Evolutionary conservation across 1,284 basidiomycete species (phyloP), one percentile per base, ranked within the genome.

Genomic region (Serendipita sp.): DNA sequence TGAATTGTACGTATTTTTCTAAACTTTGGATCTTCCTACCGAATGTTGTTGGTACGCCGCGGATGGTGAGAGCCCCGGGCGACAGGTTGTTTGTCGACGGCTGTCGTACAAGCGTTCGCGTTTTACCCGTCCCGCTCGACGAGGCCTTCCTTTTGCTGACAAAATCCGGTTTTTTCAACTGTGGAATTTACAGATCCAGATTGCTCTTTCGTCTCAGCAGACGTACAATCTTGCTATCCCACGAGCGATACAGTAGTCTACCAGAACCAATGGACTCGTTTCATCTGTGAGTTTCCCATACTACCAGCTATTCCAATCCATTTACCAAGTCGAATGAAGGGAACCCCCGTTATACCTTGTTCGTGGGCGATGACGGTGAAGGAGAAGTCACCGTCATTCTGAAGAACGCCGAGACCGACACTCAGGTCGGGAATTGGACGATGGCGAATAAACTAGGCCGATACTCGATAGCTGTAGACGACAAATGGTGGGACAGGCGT

Each of bases 181-280:
- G 26, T 58, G 53, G 32, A 22, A 49, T 49, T 49, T n/a, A 50
- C 65, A 71, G 70, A 72, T 49, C 71, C 71, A 22, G 53, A 66
- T 22, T 73, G 72, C 68, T 66, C 66, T 63, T 61, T 68, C 49
- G 70, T 69, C n/a, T 80, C 80, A 66, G 91, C 91, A 73, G 72
- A 80, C 60, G 74, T 87, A 63, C 76, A 82, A 49, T 86, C 88
- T 3, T 91, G 88, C 71, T 90, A 78, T 69, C 88, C 88, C 12
- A 76, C 74, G 0, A 55, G 71, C 5, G 72, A 76, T 65, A 79
- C 79, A 34, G 65, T 74, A 30, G 75, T 90, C 64, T 72, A 78
- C 26, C 88, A 91, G 71, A 79, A 84, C 69, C 72, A 87, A 64
- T 88, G 81, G 77, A 81, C 83, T 3, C 78, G 81, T 41, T 84